A percentile compares a stretch with the other conserved stretches of the same genome.
Evolutionary conservation across 768 basidiomycete genomes (phyloP).

Genomic region (Termitomyces heimii): DNA sequence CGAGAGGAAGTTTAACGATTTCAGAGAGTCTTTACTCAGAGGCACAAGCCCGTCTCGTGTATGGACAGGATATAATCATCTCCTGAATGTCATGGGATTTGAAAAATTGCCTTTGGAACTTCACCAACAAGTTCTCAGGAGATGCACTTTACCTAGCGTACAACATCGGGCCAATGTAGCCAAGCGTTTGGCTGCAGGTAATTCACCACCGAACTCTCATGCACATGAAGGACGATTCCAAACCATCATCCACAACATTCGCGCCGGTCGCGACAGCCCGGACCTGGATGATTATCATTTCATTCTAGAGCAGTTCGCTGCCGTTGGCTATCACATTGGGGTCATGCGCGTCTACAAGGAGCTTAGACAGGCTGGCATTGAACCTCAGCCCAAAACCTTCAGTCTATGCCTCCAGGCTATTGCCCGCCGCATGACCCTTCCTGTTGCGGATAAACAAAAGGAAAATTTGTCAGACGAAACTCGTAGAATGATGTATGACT

Average conservation of each 20-base stretch:
- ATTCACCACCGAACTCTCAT: conserved; percentile 35
- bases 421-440: conserved; percentile 59
- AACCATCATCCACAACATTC: conserved; percentile 65
- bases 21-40: conserved; percentile 26
- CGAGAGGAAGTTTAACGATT: conserved; percentile 18
- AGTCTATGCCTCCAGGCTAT: conserved; percentile 64
- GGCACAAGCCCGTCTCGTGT: conserved; percentile 41
- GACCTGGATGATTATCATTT: conserved; percentile 69
- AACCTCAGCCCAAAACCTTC: conserved; percentile 52
- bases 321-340: conserved; percentile 64
- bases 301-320: conserved; percentile 69
- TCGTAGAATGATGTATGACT: conserved; percentile 37
- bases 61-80: conserved; percentile 60
- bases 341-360: conserved; percentile 58
- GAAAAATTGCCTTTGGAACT: conserved; percentile 53
- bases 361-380: conserved; percentile 36
- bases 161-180: conserved; percentile 40
- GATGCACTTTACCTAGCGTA: conserved; percentile 46
- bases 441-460: conserved; percentile 35
- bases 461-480: conserved; percentile 33
- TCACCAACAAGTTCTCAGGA: conserved; percentile 66
- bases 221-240: conserved; percentile 63
- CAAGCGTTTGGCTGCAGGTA: conserved; percentile 31
- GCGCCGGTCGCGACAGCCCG: conserved; percentile 39
- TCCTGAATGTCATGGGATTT: conserved; percentile 42